Base-by-base conservation (phyloP, 2,329 filamentous ascomycete genomes). In the Leptoxyphium fumago region DNA sequence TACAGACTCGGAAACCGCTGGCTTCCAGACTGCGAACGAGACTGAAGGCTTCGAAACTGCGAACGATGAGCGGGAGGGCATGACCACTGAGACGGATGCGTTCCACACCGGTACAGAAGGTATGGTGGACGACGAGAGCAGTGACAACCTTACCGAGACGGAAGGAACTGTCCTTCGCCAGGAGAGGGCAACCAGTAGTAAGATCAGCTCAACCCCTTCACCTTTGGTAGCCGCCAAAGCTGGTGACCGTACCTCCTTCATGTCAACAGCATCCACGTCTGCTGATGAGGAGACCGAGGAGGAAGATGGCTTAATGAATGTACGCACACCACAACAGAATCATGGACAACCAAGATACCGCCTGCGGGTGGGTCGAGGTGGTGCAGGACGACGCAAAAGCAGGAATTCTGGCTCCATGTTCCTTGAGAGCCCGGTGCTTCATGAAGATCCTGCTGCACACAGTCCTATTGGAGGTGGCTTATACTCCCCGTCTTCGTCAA, bases 31-130 rank as follows among this genome's bases (percentile, higher is more conserved):
- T 38, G 80, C 80, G 18, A 84, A 93, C 55, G 89, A 95, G 63
- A 40, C 38, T 17, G 75, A 75, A 28, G 63, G 57, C 2, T 40
- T 40, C 15, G 38, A 40, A 17, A 40, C 38, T 40, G 38, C 38
- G 2, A 44, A 73, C 68, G 7, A 75, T 71, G 10, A 94, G 86
- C 0, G 56, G 57, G 38, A 40, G 11, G 32, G 32, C 9, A 36
- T 9, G 5, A 9, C 32, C 9, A 18, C 38, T 28, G 88, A 94
- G 64, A 94, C 87, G 10, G 89, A 96, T 53, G 86, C 86, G 50
- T 96, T 96, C 75, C 84, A 94, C 61, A 95, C 89, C 3, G 87
- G 84, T n/a, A 77, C 79, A 13, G 91, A 96, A 59, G 78, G 71
- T 48, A 65, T 79, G 50, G 71, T 70, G 43, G 32, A 36, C 5